phyloP scores from a whole-genome alignment of 2,329 filamentous ascomycete genomes.

The Colletotrichum sp. region DNA sequence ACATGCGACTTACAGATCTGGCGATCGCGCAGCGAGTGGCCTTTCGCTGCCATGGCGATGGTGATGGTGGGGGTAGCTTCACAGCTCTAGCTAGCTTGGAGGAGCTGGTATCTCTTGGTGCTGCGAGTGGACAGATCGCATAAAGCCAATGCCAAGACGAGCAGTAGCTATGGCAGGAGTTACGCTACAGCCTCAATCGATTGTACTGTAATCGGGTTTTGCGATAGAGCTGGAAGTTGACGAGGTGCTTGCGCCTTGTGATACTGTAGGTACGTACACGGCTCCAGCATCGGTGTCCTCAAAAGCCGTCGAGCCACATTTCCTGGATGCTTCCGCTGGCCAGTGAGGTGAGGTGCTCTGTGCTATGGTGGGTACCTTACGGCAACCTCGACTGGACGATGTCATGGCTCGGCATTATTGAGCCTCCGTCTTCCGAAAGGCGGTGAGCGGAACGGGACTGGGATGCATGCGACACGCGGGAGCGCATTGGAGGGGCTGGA shows the following conservation, averaged over 20 bases:
- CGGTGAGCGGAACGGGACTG: neutral
- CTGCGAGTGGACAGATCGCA: neutral
- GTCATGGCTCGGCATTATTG: conserved; percentile 9
- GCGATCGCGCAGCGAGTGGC: conserved; percentile 54
- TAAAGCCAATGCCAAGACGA: neutral
- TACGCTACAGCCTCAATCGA: neutral
- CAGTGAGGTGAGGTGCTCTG: neutral
- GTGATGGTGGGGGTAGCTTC: conserved; percentile 22
- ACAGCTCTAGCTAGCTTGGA: conserved; percentile 20
- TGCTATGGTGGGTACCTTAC: neutral
- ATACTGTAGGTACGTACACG: conserved; percentile 14
- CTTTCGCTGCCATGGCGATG: conserved; percentile 49
- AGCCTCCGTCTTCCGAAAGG: conserved; percentile 4
- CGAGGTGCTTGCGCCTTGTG: conserved; percentile 3
- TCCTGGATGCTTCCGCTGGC: conserved; percentile 8
- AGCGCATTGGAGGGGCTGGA: neutral
- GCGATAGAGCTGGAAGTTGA: conserved; percentile 4
- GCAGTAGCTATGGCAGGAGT: neutral
- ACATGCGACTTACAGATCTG: conserved; percentile 47
- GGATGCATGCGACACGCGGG: neutral
- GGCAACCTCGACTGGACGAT: neutral
- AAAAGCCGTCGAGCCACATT: conserved; percentile 21
- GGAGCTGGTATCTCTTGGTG: neutral
- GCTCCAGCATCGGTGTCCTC: conserved; percentile 22
- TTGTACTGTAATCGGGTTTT: neutral